A percentile compares a stretch with the other conserved stretches of the same genome.
Conservation (phyloP, 345 rosid species). For the Iberis pinnata region DNA sequence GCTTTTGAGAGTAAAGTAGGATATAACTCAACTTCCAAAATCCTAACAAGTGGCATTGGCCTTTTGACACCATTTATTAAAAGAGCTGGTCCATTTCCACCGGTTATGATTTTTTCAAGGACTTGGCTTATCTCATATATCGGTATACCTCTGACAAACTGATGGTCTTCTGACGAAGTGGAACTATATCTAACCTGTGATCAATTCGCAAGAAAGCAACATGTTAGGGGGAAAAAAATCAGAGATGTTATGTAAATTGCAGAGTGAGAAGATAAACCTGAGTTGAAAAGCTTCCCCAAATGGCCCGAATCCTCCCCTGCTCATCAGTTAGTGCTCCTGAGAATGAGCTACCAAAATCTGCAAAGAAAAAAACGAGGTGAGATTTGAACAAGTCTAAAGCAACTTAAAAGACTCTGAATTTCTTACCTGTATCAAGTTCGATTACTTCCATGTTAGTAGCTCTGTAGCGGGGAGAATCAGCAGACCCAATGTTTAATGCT, state of each 20-base stretch:
- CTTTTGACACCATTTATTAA: constrained; percentile 77
- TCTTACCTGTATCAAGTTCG: constrained; percentile 85
- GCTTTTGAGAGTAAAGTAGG: constrained; percentile 93
- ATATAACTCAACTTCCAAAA: constrained; percentile 84
- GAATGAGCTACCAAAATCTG: constrained; percentile 94
- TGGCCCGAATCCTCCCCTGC: constrained; percentile 78
- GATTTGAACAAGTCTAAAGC: not conserved
- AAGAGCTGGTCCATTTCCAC: constrained; percentile 62
- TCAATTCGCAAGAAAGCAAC: constrained; percentile 14
- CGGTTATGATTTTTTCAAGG: constrained; percentile 61
- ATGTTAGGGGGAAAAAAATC: not conserved
- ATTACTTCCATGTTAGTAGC: constrained; percentile 96
- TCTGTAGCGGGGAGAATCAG: constrained; percentile 87
- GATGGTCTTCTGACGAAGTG: constrained; percentile 82
- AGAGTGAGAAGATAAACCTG: constrained; percentile 48
- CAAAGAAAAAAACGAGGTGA: constrained; percentile 14
- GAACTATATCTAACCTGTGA: constrained; percentile 65
- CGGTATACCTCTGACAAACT: constrained; percentile 86
- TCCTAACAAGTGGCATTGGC: constrained; percentile 83
- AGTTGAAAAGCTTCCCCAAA: constrained; percentile 96
- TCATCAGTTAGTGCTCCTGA: constrained; percentile 91
- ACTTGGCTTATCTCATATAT: constrained; percentile 61
- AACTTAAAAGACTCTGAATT: constrained; percentile 16
- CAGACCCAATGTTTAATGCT: constrained; percentile 76
- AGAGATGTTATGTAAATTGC: not conserved